phyloP scores from a whole-genome alignment of 345 rosid species.

The Aquilaria sinensis region DNA sequence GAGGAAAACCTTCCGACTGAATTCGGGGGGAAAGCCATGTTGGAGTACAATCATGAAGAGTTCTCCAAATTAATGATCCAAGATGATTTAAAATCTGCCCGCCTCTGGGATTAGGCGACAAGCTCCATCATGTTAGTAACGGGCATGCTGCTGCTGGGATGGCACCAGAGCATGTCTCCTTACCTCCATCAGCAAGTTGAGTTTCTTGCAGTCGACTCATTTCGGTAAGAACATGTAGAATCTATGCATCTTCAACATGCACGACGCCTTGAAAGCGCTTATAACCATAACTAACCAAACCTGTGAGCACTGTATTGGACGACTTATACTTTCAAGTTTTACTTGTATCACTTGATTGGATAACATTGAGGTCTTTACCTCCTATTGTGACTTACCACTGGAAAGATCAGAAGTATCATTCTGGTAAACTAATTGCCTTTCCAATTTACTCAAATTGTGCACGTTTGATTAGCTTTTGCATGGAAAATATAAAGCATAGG shows the following conservation, averaged over 20 bases:
- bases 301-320: not conserved
- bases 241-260: not conserved
- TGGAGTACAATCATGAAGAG: conserved; percentile 76
- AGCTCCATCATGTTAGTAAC: conserved; percentile 24
- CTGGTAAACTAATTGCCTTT: no score
- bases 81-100: conserved; percentile 66
- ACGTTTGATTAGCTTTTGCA: no score
- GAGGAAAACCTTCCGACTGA: conserved; percentile 77
- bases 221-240: conserved; percentile 1
- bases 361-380: no score
- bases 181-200: conserved; percentile 33
- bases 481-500: no score
- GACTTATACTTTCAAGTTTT: not conserved
- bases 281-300: conserved; percentile 4
- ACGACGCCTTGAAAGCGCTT: not conserved
- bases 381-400: no score
- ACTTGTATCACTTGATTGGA: not conserved
- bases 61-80: conserved; percentile 68
- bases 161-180: conserved; percentile 43
- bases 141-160: conserved; percentile 49
- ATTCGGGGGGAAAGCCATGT: conserved; percentile 77
- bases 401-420: no score
- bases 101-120: conserved; percentile 48
- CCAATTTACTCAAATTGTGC: no score
- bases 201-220: not conserved